Conservation (phyloP, 345 rosid species). For the Heritiera fomes region DNA sequence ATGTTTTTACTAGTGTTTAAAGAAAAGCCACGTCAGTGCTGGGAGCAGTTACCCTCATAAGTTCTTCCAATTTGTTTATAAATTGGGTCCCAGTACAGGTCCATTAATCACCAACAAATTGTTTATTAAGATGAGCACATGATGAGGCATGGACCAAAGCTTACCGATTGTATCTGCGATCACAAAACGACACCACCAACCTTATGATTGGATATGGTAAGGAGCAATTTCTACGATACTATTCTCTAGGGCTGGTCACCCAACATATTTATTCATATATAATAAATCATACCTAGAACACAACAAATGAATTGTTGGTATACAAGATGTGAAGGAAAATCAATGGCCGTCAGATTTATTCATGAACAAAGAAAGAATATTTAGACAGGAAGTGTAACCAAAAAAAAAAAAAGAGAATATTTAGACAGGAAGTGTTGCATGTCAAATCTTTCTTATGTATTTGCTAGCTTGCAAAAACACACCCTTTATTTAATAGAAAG, state of each 20-base stretch:
- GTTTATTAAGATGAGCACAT: conserved; percentile 9
- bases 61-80: neutral
- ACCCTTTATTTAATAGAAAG: neutral
- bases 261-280: neutral
- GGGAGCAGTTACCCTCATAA: neutral
- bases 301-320: neutral
- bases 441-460: neutral
- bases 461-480: neutral
- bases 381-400: neutral
- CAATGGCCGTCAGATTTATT: neutral
- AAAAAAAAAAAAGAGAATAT: neutral
- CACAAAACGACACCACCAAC: conserved; percentile 15
- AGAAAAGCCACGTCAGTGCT: neutral
- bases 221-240: conserved; percentile 3
- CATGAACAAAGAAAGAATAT: neutral
- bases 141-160: conserved; percentile 5
- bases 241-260: neutral
- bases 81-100: neutral
- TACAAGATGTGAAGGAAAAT: neutral
- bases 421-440: neutral
- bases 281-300: neutral
- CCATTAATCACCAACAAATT: neutral
- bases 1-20: neutral
- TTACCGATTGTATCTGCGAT: neutral
- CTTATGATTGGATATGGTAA: conserved; percentile 18